These are phyloP conservation scores for Fabrea salina DNA, from an alignment of 169 alveolate genomes.

Conservation along the genomic window DNA sequence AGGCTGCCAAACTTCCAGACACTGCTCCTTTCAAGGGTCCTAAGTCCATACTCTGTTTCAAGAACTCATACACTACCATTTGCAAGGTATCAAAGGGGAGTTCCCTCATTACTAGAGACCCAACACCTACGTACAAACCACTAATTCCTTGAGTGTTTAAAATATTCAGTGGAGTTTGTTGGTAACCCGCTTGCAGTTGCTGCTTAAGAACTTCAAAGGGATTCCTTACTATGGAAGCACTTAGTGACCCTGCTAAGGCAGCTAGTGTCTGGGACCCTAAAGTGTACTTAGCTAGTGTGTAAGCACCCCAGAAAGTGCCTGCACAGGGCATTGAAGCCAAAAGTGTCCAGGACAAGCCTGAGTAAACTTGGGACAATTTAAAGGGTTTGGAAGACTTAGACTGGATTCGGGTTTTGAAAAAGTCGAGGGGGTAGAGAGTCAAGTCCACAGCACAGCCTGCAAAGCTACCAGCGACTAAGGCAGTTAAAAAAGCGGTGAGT, in stretches of 20 bases:
- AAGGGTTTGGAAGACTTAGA: conserved; percentile 37
- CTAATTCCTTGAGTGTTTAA: conserved; percentile 67
- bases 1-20: conserved; percentile 73
- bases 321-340: conserved; percentile 72
- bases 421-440: conserved; percentile 63
- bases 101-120: conserved; percentile 83
- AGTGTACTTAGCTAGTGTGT: conserved; percentile 35
- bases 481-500: neutral
- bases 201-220: conserved; percentile 93
- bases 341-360: conserved; percentile 55
- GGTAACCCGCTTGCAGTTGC: conserved; percentile 84
- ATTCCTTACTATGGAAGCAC: conserved; percentile 72
- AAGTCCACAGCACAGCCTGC: conserved; percentile 65
- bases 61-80: conserved; percentile 83
- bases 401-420: conserved; percentile 61
- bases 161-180: conserved; percentile 62
- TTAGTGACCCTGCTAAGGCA: conserved; percentile 46
- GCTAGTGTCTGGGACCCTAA: conserved; percentile 39
- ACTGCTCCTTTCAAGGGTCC: conserved; percentile 50
- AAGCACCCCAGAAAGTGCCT: conserved; percentile 59
- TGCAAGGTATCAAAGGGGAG: conserved; percentile 90
- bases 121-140: conserved; percentile 84
- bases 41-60: conserved; percentile 48
- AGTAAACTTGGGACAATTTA: conserved; percentile 40
- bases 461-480: conserved; percentile 54